Base-by-base conservation (phyloP, 2,329 filamentous ascomycete genomes). In the Chrysosporium keratinophilum region DNA sequence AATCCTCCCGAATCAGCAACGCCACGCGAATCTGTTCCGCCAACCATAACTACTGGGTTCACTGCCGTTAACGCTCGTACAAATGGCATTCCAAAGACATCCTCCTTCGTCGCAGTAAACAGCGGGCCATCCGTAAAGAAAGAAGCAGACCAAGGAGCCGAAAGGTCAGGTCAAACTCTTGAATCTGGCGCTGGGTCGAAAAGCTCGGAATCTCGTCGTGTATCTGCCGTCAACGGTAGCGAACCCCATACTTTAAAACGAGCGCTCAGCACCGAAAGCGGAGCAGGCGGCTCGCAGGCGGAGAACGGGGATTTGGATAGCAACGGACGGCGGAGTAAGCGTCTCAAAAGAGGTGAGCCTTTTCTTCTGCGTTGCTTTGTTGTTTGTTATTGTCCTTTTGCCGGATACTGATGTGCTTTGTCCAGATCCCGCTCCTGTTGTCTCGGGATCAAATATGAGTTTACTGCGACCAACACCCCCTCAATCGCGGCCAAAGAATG, bases 401-500 rank as follows among this genome's bases (percentile, higher is more conserved):
- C 54, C 37, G 28, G 33, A 49, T 52, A 17, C 65, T 64, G 63
- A 59, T 19, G 44, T 44, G 20, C 14, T 12, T 52, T 55, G 43
- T 69, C 81, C 66, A 57, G 56, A 57, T 55, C 71, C 71, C 42
- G 74, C 77, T 35, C 88, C 91, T 42, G 95, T 88, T 34, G 88
- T 98, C 61, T 89, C 89, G 59, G 93, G 93, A 52, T 97, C 91
- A 50, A 89, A 97, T 71, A 97, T 97, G 89, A 93, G 88, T 57
- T 81, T 91, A 64, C 89, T 95, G 65, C 87, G 91, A 51, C 88
- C 91, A 54, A 84, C 86, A 23, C 83, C 84, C 14, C 70, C 73
- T 7, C 87, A 73, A 50, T 65, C 74, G 41, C 75, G 76, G 47
- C 76, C 78, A 45, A 79, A 81, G 62, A 78, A 78, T 57, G 75